These are phyloP conservation scores for Diplocarpon rosae DNA, from an alignment of 2,329 filamentous ascomycete species.

Conservation along the genomic window DNA sequence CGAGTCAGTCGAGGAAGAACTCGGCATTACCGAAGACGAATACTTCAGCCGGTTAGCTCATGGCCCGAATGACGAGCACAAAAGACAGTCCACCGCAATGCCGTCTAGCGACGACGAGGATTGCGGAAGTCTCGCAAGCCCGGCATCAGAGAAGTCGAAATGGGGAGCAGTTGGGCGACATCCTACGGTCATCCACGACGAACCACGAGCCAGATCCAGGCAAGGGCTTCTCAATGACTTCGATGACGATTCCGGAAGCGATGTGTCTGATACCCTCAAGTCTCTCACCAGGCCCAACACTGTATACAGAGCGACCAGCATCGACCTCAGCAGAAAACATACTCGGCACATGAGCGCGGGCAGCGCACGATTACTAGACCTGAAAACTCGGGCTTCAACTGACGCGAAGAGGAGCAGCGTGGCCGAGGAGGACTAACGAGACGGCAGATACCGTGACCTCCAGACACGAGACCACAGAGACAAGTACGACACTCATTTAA, in stretches of 20 bases:
- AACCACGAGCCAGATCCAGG: conserved; percentile 44
- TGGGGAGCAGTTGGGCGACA: conserved; percentile 32
- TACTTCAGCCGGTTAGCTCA: conserved; percentile 51
- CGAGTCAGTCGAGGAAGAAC: conserved; percentile 57
- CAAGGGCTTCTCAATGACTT: conserved; percentile 38
- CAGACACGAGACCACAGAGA: conserved; percentile 10
- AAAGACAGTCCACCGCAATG: conserved; percentile 35
- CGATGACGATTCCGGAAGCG: conserved; percentile 16
- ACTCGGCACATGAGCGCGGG: conserved; percentile 65
- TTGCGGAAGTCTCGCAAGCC: conserved; percentile 29
- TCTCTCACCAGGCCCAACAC: conserved; percentile 1
- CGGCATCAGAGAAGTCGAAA: conserved; percentile 21
- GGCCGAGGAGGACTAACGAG: conserved; percentile 6
- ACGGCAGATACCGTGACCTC: background rate
- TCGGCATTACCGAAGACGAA: conserved; percentile 58
- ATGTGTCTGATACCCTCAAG: conserved; percentile 15
- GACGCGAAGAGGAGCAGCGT: conserved; percentile 29
- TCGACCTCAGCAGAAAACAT: conserved; percentile 52
- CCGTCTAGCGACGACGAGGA: conserved; percentile 50
- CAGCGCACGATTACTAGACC: conserved; percentile 63
- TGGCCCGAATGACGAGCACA: conserved; percentile 24
- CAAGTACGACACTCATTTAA: conserved; percentile 26
- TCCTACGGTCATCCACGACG: conserved; percentile 54
- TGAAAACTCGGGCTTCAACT: conserved; percentile 44
- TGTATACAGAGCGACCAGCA: conserved; percentile 55